Conservation (phyloP, 805 yeast species). For the Yarrowia osloensis region DNA sequence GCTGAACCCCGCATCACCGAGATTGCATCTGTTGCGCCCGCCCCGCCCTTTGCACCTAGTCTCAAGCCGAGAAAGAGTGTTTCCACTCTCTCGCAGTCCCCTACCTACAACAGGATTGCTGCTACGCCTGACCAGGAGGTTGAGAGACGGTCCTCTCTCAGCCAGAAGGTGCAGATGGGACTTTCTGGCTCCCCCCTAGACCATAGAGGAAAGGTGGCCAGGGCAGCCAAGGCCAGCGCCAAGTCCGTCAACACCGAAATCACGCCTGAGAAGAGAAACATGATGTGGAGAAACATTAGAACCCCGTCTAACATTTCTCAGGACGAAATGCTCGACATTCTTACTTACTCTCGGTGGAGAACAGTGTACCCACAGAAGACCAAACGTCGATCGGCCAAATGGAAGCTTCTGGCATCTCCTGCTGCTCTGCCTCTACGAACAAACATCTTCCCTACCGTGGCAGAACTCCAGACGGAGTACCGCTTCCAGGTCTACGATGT, state of each 20-base stretch:
- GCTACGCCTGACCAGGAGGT: constrained; percentile 8
- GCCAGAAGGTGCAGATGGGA: background rate
- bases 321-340: constrained; percentile 54
- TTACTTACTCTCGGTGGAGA: constrained; percentile 84
- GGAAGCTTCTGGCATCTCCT: constrained; percentile 93
- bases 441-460: constrained; percentile 68
- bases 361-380: constrained; percentile 80
- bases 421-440: constrained; percentile 88
- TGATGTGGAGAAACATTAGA: constrained; percentile 62
- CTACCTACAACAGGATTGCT: background rate
- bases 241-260: background rate
- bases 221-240: background rate
- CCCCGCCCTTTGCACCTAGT: background rate
- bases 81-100: background rate
- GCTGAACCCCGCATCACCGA: background rate
- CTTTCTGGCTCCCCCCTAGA: constrained; percentile 8
- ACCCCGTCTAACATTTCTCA: constrained; percentile 77
- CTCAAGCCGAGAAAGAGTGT: background rate
- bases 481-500: constrained; percentile 84
- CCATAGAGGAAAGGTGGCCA: background rate
- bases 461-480: constrained; percentile 70
- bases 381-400: constrained; percentile 69
- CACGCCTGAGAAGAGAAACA: constrained; percentile 35
- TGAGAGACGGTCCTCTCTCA: constrained; percentile 1
- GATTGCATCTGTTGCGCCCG: background rate